These are phyloP conservation scores for Fusarium albosuccineum DNA, from an alignment of 2,329 filamentous ascomycete species.

Conservation along the genomic window DNA sequence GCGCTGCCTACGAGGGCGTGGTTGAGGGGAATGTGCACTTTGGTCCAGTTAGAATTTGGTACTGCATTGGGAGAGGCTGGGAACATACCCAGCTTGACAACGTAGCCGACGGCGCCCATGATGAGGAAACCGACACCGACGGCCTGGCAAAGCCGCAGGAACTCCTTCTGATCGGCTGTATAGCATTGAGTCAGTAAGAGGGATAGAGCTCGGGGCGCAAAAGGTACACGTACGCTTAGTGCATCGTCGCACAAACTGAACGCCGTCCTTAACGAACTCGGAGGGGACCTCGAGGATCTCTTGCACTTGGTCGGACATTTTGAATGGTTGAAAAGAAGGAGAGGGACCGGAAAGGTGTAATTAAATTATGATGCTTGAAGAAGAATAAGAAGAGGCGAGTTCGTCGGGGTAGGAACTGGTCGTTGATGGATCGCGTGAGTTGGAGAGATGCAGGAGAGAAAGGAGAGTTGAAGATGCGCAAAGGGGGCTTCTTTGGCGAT, in stretches of 20 bases:
- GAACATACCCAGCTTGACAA: slow-evolving; percentile 75
- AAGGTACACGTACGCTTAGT: slow-evolving; percentile 66
- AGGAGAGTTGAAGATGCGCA: slow-evolving; percentile 33
- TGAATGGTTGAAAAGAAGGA: slow-evolving; percentile 38
- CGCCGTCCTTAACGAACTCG: slow-evolving; percentile 73
- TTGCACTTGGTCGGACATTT: slow-evolving; percentile 76
- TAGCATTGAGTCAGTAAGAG: slow-evolving; percentile 12
- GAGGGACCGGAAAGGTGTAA: slow-evolving; percentile 6
- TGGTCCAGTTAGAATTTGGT: slow-evolving; percentile 22
- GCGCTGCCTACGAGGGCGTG: slow-evolving; percentile 77
- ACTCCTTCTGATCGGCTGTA: slow-evolving; percentile 59
- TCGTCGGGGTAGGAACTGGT: slow-evolving; percentile 22
- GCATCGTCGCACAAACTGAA: slow-evolving; percentile 73
- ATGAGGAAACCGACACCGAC: slow-evolving; percentile 78
- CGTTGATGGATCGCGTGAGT: slow-evolving; percentile 32
- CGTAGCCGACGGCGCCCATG: slow-evolving; percentile 78
- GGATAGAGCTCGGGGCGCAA: not conserved
- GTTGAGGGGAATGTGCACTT: slow-evolving; percentile 78
- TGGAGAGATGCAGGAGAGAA: slow-evolving; percentile 30
- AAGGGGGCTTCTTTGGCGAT: slow-evolving; percentile 39
- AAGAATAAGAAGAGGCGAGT: not conserved
- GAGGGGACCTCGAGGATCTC: slow-evolving; percentile 77
- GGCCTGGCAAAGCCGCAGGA: slow-evolving; percentile 64
- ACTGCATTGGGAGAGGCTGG: not conserved
- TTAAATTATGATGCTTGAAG: slow-evolving; percentile 29